A percentile compares a stretch with the other conserved stretches of the same genome.
Conservation (phyloP, 1,284 basidiomycete species). For the Heliocybe sulcata region DNA sequence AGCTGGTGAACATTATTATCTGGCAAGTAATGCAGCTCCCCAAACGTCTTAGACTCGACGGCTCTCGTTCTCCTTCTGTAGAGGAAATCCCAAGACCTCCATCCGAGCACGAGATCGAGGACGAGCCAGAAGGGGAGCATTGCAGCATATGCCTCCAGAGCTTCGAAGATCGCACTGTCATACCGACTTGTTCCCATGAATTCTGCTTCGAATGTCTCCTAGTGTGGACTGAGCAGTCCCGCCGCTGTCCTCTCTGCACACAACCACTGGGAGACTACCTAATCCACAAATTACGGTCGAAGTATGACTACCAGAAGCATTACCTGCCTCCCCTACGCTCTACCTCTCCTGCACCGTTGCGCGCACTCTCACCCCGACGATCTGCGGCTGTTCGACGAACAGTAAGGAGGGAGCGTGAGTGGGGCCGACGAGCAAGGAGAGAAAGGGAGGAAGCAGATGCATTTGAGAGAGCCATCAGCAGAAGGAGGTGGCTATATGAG, state of each 20-base stretch:
- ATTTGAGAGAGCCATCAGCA: conserved; percentile 56
- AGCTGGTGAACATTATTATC: not conserved
- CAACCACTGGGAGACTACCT: conserved; percentile 69
- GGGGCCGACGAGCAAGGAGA: conserved; percentile 37
- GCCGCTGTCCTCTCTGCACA: conserved; percentile 78
- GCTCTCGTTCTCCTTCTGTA: not conserved
- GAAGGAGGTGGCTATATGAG: conserved; percentile 61
- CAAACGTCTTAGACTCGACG: not conserved
- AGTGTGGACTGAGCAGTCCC: conserved; percentile 75
- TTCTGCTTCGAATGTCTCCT: conserved; percentile 87
- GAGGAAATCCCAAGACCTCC: not conserved
- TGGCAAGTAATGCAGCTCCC: not conserved
- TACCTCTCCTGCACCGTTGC: conserved; percentile 35
- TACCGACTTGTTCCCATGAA: conserved; percentile 79
- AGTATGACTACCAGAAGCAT: conserved; percentile 76
- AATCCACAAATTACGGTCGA: conserved; percentile 73
- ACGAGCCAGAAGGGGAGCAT: conserved; percentile 28
- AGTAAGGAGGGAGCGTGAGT: conserved; percentile 39
- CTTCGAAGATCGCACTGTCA: conserved; percentile 69
- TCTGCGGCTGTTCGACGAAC: conserved; percentile 19
- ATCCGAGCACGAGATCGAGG: conserved; percentile 1
- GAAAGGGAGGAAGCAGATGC: conserved; percentile 46
- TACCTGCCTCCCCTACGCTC: conserved; percentile 59
- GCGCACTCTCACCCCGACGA: conserved; percentile 20
- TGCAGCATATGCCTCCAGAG: conserved; percentile 75